Evolutionary conservation across 371 early-diverging fungal species (phyloP).

Genomic region (Circinella umbellata): DNA sequence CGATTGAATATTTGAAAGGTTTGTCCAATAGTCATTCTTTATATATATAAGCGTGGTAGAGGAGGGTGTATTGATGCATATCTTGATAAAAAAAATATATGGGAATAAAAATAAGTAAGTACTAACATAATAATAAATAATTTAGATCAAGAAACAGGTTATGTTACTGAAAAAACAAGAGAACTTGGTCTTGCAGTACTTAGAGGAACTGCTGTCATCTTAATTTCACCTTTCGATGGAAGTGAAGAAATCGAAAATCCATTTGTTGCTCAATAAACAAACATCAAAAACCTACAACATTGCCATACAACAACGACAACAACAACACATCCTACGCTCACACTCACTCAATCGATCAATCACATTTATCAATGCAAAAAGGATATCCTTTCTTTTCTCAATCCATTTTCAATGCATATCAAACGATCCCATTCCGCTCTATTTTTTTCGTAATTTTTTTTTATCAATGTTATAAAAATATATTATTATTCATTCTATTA

Average conservation of each 20-base stretch:
- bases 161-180: constrained; percentile 70
- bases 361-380: not conserved
- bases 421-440: too few species aligned
- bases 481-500: not conserved
- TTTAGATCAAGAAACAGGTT: constrained; percentile 73
- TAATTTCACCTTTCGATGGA: constrained; percentile 93
- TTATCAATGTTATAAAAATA: not conserved
- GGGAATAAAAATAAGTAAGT: not conserved
- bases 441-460: not conserved
- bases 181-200: constrained; percentile 88
- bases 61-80: too few species aligned
- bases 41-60: too few species aligned
- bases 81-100: too few species aligned
- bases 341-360: too few species aligned
- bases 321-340: not conserved
- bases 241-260: constrained; percentile 92
- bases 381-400: too few species aligned
- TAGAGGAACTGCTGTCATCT: constrained; percentile 88
- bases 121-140: too few species aligned
- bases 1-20: constrained; percentile 83
- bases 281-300: not conserved
- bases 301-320: not conserved
- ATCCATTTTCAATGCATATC: too few species aligned
- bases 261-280: constrained; percentile 62
- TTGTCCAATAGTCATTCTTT: constrained; percentile 13